These are phyloP conservation scores for Senecio squalidus DNA, from an alignment of 140 eudicot genomes.

Conservation along the genomic window DNA sequence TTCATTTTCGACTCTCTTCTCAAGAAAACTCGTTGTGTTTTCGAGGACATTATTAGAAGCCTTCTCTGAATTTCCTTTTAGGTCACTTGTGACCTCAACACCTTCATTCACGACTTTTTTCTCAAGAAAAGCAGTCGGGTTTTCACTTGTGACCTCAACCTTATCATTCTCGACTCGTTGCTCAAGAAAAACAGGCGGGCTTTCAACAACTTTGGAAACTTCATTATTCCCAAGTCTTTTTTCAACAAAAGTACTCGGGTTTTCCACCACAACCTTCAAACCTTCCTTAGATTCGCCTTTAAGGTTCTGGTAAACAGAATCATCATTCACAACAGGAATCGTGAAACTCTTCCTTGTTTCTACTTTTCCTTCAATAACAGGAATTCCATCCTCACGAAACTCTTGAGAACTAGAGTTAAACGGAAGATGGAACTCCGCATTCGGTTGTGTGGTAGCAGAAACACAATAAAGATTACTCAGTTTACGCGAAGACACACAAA, in stretches of 20 bases:
- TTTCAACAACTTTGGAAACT: too few species aligned
- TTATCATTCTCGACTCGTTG: neutral
- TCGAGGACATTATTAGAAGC: neutral
- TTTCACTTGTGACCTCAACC: constrained; percentile 1
- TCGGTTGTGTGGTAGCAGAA: constrained; percentile 75
- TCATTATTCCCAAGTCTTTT: neutral
- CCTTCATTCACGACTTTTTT: neutral
- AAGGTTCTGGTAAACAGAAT: constrained; percentile 19
- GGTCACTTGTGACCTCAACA: neutral
- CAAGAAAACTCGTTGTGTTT: constrained; percentile 8
- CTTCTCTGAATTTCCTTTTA: constrained; percentile 12
- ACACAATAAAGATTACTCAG: constrained; percentile 69
- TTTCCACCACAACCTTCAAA: constrained; percentile 1
- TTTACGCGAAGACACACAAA: constrained; percentile 77
- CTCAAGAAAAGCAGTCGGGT: constrained; percentile 5
- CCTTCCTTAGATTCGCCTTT: constrained; percentile 16
- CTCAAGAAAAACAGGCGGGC: too few species aligned
- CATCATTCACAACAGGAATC: constrained; percentile 24
- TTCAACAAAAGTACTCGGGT: constrained; percentile 5
- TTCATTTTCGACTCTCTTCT: constrained; percentile 11
- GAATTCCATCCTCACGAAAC: constrained; percentile 23
- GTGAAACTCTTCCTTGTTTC: constrained; percentile 11
- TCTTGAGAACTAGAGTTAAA: constrained; percentile 41
- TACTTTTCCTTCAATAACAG: constrained; percentile 27
- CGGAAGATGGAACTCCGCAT: constrained; percentile 39